A percentile compares a stretch with the other conserved stretches of the same genome.
Conservation (phyloP, 1,284 basidiomycete genomes). For the Fomitopsis pinicola region DNA sequence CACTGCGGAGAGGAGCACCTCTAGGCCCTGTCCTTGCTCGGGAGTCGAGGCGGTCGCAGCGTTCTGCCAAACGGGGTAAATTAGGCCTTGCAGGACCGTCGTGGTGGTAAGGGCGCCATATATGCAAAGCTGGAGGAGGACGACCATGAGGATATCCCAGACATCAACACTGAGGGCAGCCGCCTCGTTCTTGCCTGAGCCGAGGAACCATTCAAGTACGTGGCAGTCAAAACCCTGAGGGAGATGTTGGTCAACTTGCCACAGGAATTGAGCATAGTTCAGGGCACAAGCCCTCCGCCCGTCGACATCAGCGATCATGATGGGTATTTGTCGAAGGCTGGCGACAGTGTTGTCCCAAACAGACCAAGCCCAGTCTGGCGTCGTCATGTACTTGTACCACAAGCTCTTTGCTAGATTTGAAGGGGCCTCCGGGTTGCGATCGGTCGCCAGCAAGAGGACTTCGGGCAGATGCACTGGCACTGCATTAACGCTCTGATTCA, state of each 20-base stretch:
- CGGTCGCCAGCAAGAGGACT: constrained; percentile 57
- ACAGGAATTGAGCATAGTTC: constrained; percentile 64
- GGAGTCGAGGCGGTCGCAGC: constrained; percentile 36
- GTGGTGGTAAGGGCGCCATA: constrained; percentile 66
- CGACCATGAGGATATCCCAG: constrained; percentile 61
- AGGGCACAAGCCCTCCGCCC: constrained; percentile 48
- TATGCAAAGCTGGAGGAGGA: constrained; percentile 62
- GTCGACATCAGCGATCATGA: constrained; percentile 43
- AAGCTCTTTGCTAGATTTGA: constrained; percentile 68
- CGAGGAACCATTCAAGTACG: constrained; percentile 64
- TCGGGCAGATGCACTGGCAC: constrained; percentile 63
- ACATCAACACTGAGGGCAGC: constrained; percentile 49
- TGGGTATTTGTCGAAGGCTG: constrained; percentile 60
- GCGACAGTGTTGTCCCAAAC: constrained; percentile 78
- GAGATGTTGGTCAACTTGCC: constrained; percentile 70
- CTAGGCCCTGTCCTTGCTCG: constrained; percentile 37
- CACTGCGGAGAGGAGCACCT: constrained; percentile 52
- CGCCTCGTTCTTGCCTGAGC: constrained; percentile 58
- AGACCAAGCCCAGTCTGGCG: constrained; percentile 68
- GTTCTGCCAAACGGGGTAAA: constrained; percentile 70
- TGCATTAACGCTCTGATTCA: constrained; percentile 39
- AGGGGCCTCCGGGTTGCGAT: constrained; percentile 53
- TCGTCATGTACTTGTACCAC: constrained; percentile 75
- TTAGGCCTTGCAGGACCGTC: constrained; percentile 64
- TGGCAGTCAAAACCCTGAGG: constrained; percentile 65